A percentile compares a stretch with the other conserved stretches of the same genome.
Conservation (phyloP, 345 rosid genomes). For the Salix dunnii region DNA sequence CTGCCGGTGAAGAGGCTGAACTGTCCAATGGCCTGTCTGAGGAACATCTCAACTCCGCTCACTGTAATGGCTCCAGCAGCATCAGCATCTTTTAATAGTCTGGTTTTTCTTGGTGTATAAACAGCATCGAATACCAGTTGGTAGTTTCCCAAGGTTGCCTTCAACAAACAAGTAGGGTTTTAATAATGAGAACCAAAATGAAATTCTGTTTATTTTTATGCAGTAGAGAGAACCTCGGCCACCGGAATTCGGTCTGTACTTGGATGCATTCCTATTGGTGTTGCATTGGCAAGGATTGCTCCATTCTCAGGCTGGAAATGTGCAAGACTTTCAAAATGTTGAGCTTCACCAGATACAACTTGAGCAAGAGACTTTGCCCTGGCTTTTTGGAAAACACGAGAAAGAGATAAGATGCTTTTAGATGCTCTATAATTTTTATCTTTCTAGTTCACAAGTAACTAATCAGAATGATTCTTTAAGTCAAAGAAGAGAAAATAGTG, state of each 20-base stretch:
- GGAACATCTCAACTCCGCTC: conserved; percentile 64
- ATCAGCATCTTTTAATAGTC: conserved; percentile 47
- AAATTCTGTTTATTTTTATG: neutral
- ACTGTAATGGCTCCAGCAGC: conserved; percentile 56
- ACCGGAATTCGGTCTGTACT: conserved; percentile 46
- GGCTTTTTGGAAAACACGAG: conserved; percentile 27
- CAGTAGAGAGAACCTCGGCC: conserved; percentile 37
- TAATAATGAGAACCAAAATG: neutral
- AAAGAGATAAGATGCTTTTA: neutral
- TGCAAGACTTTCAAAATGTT: conserved; percentile 26
- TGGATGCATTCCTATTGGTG: conserved; percentile 65
- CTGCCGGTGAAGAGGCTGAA: conserved; percentile 50
- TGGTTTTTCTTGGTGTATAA: conserved; percentile 56
- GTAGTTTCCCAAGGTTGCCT: conserved; percentile 44
- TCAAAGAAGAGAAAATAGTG: neutral
- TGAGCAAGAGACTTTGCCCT: conserved; percentile 54
- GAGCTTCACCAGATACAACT: conserved; percentile 51
- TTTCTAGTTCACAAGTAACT: neutral
- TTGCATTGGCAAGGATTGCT: conserved; percentile 61
- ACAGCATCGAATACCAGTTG: conserved; percentile 56
- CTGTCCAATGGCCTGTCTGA: conserved; percentile 57
- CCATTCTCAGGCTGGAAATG: conserved; percentile 48
- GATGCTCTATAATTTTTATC: neutral
- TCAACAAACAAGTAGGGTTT: neutral
- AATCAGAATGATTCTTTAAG: neutral